Evolutionary conservation across 345 rosid genomes (phyloP).

Genomic region (Arabidopsis thaliana): DNA sequence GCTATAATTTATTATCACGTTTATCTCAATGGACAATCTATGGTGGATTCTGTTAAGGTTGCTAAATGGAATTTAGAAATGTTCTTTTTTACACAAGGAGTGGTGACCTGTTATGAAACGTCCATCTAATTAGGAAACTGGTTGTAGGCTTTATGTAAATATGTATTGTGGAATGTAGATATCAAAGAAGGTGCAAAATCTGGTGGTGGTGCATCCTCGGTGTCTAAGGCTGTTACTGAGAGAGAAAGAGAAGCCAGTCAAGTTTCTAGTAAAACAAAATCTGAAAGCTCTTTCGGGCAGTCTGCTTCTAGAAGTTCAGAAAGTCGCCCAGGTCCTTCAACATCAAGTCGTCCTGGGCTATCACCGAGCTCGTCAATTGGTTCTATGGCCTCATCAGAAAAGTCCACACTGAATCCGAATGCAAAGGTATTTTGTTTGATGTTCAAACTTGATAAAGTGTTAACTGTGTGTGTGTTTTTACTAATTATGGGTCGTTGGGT

Average conservation of each 20-base stretch:
- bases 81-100: slow-evolving; percentile 22
- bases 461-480: slow-evolving; percentile 13
- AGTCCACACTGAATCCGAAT: slow-evolving; percentile 74
- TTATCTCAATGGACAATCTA: slow-evolving; percentile 22
- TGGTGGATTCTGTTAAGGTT: slow-evolving; percentile 6
- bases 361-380: slow-evolving; percentile 88
- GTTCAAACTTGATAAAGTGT: slow-evolving; percentile 26
- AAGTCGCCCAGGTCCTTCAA: slow-evolving; percentile 44
- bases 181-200: slow-evolving; percentile 50
- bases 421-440: slow-evolving; percentile 67
- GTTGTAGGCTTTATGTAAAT: slow-evolving; percentile 7
- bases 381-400: slow-evolving; percentile 71
- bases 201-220: slow-evolving; percentile 45
- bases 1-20: slow-evolving; percentile 12
- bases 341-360: slow-evolving; percentile 60
- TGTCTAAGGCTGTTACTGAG: slow-evolving; percentile 51
- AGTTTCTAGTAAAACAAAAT: slow-evolving; percentile 48
- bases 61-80: slow-evolving; percentile 26
- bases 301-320: slow-evolving; percentile 73
- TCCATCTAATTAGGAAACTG: slow-evolving; percentile 13
- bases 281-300: slow-evolving; percentile 53
- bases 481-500: slow-evolving; percentile 28
- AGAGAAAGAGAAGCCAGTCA: slow-evolving; percentile 55
- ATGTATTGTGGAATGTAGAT: slow-evolving; percentile 36
- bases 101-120: slow-evolving; percentile 15